Conservation (phyloP, 768 basidiomycete species). For the Pleurotus pulmonarius region DNA sequence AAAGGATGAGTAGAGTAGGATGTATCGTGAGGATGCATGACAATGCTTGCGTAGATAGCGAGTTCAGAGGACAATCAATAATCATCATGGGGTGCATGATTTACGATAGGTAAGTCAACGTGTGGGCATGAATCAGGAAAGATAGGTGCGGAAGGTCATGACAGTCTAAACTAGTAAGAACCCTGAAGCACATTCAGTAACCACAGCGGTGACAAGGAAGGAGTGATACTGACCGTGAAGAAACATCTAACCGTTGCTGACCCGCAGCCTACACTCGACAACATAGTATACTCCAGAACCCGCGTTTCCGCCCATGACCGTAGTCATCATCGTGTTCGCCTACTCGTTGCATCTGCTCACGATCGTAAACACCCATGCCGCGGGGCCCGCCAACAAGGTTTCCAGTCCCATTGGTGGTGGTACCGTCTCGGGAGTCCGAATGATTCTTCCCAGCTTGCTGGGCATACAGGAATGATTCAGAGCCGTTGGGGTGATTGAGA, state of each 20-base stretch:
- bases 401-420: slow-evolving; percentile 41
- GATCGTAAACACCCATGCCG: slow-evolving; percentile 64
- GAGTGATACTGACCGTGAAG: background rate
- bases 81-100: slow-evolving; percentile 9
- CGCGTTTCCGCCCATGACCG: slow-evolving; percentile 53
- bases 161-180: background rate
- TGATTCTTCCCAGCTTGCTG: slow-evolving; percentile 49
- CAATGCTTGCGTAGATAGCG: background rate
- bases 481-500: slow-evolving; percentile 33
- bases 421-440: slow-evolving; percentile 49
- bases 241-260: slow-evolving; percentile 17
- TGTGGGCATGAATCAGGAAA: slow-evolving; percentile 4
- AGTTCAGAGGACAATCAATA: background rate
- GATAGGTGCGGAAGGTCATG: slow-evolving; percentile 3
- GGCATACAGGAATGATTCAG: slow-evolving; percentile 65
- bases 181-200: too few species aligned
- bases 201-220: too few species aligned
- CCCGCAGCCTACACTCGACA: slow-evolving; percentile 55
- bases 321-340: slow-evolving; percentile 65
- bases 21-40: slow-evolving; percentile 14
- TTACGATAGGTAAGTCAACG: slow-evolving; percentile 8
- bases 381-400: slow-evolving; percentile 31
- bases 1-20: slow-evolving; percentile 18
- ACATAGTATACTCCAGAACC: slow-evolving; percentile 66
- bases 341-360: slow-evolving; percentile 56